Evolutionary conservation across 2,329 filamentous ascomycete genomes (phyloP), one percentile per base, ranked within the genome.

Genomic region (Scedosporium boydii): DNA sequence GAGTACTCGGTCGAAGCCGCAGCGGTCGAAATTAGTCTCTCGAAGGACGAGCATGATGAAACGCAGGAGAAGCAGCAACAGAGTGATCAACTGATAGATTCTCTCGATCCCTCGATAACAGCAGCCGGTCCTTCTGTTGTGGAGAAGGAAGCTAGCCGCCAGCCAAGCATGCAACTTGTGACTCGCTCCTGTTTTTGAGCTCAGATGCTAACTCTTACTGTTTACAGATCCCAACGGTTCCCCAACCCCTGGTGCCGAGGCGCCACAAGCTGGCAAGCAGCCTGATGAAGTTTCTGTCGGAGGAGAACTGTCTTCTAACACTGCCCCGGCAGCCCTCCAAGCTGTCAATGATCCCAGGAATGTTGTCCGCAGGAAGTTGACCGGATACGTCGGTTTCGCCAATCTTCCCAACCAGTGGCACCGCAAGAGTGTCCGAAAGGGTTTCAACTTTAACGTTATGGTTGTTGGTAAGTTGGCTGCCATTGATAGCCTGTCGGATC

Each of bases 371-470:
- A 87, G 95, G 78, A 99, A 99, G 84, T 82, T 99, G 74, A 98
- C 95, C 59, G 95, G 95, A 73, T 99, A 98, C 72, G 95, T 99
- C 72, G 95, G 95, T 68, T 99, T 99, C 74, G 95, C 95, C 77
- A 99, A 99, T 77, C 80, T 99, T 74, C 95, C 95, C 67, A 99
- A 99, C 81, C 95, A 99, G 80, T 99, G 95, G 95, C 95, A 99
- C 83, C 93, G 95, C 78, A 99, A 99, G 89, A 97, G 93, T 86
- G 95, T 99, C 72, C 91, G 95, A 75, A 99, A 99, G 80, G 95
- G 95, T 66, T 99, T 99, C 86, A 99, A 98, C 86, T 99, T 99
- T 85, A 99, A 99, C 76, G 95, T 99, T 70, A 99, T 99, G 95
- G 95, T 99, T 78, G 95, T 99, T 79, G 95, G 95, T 98, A 83